Conservation (phyloP, 2,329 filamentous ascomycete species). For the Pseudocercospora fuligena region DNA sequence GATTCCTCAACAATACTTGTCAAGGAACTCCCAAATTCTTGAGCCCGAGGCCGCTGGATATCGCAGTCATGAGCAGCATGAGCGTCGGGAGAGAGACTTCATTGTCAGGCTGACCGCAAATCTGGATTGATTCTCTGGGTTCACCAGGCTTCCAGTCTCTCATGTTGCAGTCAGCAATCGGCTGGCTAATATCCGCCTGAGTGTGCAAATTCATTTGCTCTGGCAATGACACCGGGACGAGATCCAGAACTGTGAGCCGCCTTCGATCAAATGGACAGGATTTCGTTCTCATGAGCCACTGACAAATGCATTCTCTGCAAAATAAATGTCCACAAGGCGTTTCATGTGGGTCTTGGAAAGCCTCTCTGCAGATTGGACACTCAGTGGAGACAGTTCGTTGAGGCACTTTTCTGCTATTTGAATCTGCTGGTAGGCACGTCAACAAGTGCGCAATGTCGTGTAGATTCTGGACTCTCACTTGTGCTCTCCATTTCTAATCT, state of each 20-base stretch:
- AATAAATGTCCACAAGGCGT: constrained; percentile 3
- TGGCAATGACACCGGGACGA: neutral
- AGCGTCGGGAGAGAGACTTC: neutral
- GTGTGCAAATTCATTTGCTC: neutral
- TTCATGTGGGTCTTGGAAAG: neutral
- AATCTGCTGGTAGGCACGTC: neutral
- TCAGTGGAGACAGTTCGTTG: neutral
- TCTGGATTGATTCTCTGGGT: neutral
- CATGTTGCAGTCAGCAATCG: neutral
- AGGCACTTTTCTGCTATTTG: neutral
- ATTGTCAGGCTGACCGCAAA: neutral
- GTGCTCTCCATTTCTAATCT: neutral
- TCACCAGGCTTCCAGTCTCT: neutral
- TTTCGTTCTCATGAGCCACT: constrained; percentile 2
- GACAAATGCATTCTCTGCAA: neutral
- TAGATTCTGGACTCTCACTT: neutral
- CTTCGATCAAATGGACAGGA: constrained; percentile 1
- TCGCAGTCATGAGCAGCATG: neutral
- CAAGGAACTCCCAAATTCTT: no score
- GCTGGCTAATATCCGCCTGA: neutral
- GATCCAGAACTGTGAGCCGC: neutral
- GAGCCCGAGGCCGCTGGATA: neutral
- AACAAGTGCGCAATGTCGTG: neutral
- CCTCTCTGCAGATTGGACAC: constrained; percentile 7
- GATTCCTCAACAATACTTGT: no score